Evolutionary conservation across 2,329 filamentous ascomycete species (phyloP), one percentile per base, ranked within the genome.

Genomic region (Claviceps quebecensis): DNA sequence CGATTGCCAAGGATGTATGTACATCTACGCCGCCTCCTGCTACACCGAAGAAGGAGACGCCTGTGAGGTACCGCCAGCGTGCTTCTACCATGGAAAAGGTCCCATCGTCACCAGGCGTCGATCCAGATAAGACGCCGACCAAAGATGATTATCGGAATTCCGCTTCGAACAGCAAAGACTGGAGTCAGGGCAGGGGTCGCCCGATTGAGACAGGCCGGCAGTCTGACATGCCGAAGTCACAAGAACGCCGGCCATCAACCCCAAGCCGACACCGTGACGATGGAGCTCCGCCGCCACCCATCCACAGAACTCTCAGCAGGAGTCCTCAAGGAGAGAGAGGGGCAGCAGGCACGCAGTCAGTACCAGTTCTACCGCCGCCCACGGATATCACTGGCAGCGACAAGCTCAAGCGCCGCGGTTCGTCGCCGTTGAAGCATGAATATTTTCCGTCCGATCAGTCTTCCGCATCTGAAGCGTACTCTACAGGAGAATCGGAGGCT

Each of bases 391-490:
- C 63, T 60, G 65, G 59, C 57, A 65, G 64, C 36, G 61, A 59
- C 56, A 74, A 65, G 65, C 57, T 79, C 22, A 78, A 84, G 61
- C 80, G 90, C 45, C 81, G 89, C 17, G 85, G 82, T 1, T 97
- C 93, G 0, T 98, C 93, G 1, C 93, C 93, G 0, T 73, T 98
- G 48, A 98, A 98, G 70, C 91, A 97, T 63, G 91, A 98, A 68
- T 98, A 96, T 60, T 84, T 90, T 56, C 91, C 91, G 14, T 97
- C 93, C 1, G 79, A 83, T 48, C 67, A 73, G 47, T 81, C 77
- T 0, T 82, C 79, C 0, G 70, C 80, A 43, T 80, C 80, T 6
- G 80, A 61, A 17, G 56, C 60, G 9, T 66, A 74, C 17, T 76
- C 75, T 5, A 69, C 72, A 46, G 77, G 80, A 47, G 69, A 72